Evolutionary conservation across 2,329 filamentous ascomycete genomes (phyloP).

Genomic region (Ciborinia camelliae): DNA sequence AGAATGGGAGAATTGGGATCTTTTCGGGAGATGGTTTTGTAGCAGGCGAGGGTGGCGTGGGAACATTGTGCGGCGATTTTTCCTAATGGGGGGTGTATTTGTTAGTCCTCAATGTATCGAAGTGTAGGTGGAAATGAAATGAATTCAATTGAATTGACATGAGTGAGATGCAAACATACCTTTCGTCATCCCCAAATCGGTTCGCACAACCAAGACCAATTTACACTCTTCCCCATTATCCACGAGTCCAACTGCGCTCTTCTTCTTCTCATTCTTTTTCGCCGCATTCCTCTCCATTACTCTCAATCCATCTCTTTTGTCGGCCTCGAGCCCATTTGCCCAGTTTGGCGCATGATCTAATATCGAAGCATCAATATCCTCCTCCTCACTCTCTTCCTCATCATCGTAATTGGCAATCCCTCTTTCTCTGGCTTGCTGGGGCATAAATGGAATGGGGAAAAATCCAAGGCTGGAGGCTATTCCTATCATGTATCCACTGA

Average conservation of each 20-base stretch:
- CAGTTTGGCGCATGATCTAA: constrained; percentile 67
- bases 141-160: background rate
- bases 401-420: constrained; percentile 55
- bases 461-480: constrained; percentile 69
- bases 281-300: constrained; percentile 32
- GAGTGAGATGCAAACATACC: no score
- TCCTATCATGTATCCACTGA: constrained; percentile 79
- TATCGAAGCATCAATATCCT: constrained; percentile 57
- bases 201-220: constrained; percentile 85
- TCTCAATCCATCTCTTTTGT: constrained; percentile 55
- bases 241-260: constrained; percentile 14
- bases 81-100: constrained; percentile 52
- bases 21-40: constrained; percentile 70
- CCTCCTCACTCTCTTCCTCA: constrained; percentile 65
- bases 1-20: constrained; percentile 60
- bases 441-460: constrained; percentile 53
- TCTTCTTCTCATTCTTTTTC: constrained; percentile 44
- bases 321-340: constrained; percentile 59
- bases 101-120: background rate
- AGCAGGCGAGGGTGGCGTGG: constrained; percentile 96
- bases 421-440: constrained; percentile 39
- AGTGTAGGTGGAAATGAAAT: constrained; percentile 15
- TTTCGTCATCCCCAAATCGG: constrained; percentile 96
- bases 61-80: constrained; percentile 96
- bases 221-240: constrained; percentile 78